These are phyloP conservation scores for Anthracocystis panici-leucophaei DNA, from an alignment of 1,284 basidiomycete genomes.

Conservation along the genomic window DNA sequence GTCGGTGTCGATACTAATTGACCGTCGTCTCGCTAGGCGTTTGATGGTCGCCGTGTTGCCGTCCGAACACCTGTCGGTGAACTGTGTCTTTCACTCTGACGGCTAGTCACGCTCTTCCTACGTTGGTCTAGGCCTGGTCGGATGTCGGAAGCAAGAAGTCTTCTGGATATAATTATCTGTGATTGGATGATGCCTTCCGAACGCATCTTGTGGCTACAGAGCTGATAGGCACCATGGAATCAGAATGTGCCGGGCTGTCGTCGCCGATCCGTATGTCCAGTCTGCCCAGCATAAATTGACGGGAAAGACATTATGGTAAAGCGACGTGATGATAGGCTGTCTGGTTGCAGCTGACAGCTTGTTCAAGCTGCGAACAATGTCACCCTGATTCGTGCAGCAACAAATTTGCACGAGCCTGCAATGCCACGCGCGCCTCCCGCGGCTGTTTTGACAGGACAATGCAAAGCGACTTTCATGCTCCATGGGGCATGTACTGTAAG, in stretches of 20 bases:
- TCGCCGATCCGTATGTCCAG: not conserved
- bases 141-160: too few species aligned
- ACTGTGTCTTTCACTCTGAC: not conserved
- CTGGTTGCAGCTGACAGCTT: too few species aligned
- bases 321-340: not conserved
- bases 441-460: not conserved
- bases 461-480: not conserved
- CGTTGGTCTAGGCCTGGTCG: not conserved
- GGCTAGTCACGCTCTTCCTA: not conserved
- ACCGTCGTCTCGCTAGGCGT: constrained; percentile 13
- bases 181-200: not conserved
- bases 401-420: too few species aligned
- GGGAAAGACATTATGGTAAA: not conserved
- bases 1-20: not conserved
- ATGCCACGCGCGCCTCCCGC: not conserved
- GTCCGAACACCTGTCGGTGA: not conserved
- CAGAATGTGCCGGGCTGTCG: too few species aligned
- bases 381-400: too few species aligned
- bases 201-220: not conserved
- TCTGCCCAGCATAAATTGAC: too few species aligned
- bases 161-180: too few species aligned
- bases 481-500: not conserved
- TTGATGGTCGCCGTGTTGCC: constrained; percentile 3
- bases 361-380: too few species aligned
- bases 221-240: too few species aligned